These are phyloP conservation scores for Rhododendron kiyosumense DNA, from an alignment of 148 eudicot genomes.

Conservation along the genomic window DNA sequence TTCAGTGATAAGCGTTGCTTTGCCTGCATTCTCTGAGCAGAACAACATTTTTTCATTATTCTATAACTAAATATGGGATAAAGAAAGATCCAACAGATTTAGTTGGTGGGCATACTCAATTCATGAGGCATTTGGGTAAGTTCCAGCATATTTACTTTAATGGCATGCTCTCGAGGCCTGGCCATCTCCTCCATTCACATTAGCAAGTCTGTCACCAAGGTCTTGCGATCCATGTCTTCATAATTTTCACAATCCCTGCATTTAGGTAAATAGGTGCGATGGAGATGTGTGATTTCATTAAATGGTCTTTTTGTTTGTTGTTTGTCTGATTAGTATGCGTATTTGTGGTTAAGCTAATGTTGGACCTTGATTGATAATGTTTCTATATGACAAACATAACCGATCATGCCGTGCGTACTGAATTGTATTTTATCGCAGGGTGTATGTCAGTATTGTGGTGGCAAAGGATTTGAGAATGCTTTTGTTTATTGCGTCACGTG, in stretches of 20 bases:
- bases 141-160: not conserved
- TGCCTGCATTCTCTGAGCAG: too few relatives aligned
- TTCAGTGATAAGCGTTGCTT: too few relatives aligned
- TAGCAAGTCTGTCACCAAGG: not conserved
- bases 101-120: not conserved
- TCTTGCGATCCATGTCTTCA: not conserved
- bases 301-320: not conserved
- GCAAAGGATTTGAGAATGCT: slow-evolving; percentile 38
- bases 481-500: slow-evolving; percentile 54
- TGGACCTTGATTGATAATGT: not conserved
- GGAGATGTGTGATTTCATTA: not conserved
- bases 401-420: not conserved
- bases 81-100: too few relatives aligned
- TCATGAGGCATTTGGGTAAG: not conserved
- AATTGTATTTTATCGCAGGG: slow-evolving; percentile 25
- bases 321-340: not conserved
- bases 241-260: not conserved
- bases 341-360: not conserved
- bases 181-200: not conserved
- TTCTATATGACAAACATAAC: not conserved
- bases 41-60: too few relatives aligned
- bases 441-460: slow-evolving; percentile 61
- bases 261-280: not conserved
- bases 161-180: not conserved
- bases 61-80: too few relatives aligned